Evolutionary conservation across 352 stramenopile species (phyloP).

Genomic region (Pythium guiyangense): DNA sequence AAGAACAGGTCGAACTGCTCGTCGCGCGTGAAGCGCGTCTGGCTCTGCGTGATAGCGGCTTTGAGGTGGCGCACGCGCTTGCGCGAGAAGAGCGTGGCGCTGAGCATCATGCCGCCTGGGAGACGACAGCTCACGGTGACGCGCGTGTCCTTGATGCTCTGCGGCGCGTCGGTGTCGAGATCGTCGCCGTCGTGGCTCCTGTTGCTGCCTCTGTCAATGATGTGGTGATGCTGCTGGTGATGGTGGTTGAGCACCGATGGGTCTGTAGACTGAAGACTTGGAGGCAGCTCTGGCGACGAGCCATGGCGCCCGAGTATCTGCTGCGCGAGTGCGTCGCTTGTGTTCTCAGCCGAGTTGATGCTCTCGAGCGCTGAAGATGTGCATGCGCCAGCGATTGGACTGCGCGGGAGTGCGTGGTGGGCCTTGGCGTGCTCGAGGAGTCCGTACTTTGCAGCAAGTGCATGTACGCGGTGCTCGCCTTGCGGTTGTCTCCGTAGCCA

Average conservation of each 20-base stretch:
- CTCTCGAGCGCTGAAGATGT: not conserved
- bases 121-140: slow-evolving; percentile 52
- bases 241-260: not conserved
- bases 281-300: not conserved
- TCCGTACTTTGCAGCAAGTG: slow-evolving; percentile 38
- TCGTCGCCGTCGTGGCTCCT: not conserved
- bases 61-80: slow-evolving; percentile 58
- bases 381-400: not conserved
- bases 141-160: slow-evolving; percentile 7
- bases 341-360: too few species aligned
- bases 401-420: not conserved
- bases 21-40: slow-evolving; percentile 39
- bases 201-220: not conserved
- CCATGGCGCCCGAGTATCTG: not conserved
- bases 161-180: not conserved
- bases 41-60: slow-evolving; percentile 26
- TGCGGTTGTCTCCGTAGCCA: slow-evolving; percentile 46
- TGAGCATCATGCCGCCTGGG: slow-evolving; percentile 47
- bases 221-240: too few species aligned
- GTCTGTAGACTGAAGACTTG: not conserved
- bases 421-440: slow-evolving; percentile 31
- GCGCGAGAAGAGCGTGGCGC: slow-evolving; percentile 29
- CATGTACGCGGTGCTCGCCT: slow-evolving; percentile 48
- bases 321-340: too few species aligned
- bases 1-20: slow-evolving; percentile 54